These are phyloP conservation scores for Lyophyllum atratum DNA, from an alignment of 768 basidiomycete genomes.

Conservation along the genomic window DNA sequence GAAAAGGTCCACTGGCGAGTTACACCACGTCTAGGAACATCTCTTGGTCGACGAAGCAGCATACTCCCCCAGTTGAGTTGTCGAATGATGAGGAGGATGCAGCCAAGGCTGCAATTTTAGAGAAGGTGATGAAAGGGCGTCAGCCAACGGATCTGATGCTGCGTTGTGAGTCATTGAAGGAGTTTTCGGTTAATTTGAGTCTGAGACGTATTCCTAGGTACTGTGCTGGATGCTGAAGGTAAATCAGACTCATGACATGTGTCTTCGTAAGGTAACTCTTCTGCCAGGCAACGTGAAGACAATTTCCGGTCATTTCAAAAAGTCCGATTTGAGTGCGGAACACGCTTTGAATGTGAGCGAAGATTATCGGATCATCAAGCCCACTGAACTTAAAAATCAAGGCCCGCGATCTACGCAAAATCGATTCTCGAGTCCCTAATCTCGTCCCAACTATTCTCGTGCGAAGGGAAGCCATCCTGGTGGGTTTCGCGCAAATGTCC, in stretches of 20 bases:
- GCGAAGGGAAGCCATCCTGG: slow-evolving; percentile 85
- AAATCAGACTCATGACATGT: slow-evolving; percentile 12
- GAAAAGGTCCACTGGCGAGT: slow-evolving; percentile 1
- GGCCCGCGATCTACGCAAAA: slow-evolving; percentile 96
- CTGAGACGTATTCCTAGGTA: slow-evolving; percentile 53
- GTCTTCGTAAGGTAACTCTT: slow-evolving; percentile 11
- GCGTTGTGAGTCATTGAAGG: slow-evolving; percentile 64
- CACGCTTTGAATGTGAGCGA: slow-evolving; percentile 85
- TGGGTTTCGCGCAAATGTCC: slow-evolving; percentile 35
- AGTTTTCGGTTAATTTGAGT: slow-evolving; percentile 10
- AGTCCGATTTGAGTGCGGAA: slow-evolving; percentile 83
- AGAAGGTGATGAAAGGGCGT: slow-evolving; percentile 84
- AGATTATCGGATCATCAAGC: slow-evolving; percentile 17
- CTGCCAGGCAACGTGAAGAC: slow-evolving; percentile 78
- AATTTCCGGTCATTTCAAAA: slow-evolving; percentile 88
- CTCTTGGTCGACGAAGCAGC: slow-evolving; percentile 36
- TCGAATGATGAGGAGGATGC: slow-evolving; percentile 63
- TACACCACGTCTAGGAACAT: slow-evolving; percentile 19
- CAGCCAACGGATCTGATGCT: slow-evolving; percentile 90
- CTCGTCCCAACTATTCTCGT: slow-evolving; percentile 93
- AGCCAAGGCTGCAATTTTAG: slow-evolving; percentile 72
- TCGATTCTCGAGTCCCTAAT: slow-evolving; percentile 93
- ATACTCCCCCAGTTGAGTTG: slow-evolving; percentile 29
- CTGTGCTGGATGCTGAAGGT: slow-evolving; percentile 86
- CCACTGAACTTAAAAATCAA: slow-evolving; percentile 31